Conservation (phyloP, 1,139 yeast species). For the Scheffersomyces lignicola region DNA sequence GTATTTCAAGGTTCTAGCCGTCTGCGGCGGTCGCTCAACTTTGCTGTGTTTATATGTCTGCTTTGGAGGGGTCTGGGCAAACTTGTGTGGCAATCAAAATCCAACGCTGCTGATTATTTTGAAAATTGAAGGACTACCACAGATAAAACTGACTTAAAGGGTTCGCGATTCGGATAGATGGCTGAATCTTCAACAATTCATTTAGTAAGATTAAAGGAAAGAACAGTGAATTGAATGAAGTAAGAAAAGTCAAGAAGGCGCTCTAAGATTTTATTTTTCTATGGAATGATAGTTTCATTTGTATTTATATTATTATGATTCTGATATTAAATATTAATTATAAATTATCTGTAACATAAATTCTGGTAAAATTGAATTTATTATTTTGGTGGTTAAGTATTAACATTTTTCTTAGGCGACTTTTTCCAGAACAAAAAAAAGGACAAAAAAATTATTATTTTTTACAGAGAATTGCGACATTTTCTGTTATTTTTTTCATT, state of each 20-base stretch:
- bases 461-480: neutral
- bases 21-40: too few species aligned
- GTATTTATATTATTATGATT: neutral
- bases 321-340: neutral
- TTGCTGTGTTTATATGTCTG: too few species aligned
- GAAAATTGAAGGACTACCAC: too few species aligned
- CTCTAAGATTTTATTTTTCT: neutral
- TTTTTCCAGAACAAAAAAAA: conserved; percentile 1
- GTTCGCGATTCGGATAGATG: neutral
- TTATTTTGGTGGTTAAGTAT: too few species aligned
- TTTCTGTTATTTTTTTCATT: neutral
- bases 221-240: too few species aligned
- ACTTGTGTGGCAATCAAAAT: too few species aligned
- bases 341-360: neutral
- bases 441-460: conserved; percentile 1
- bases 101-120: too few species aligned
- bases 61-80: too few species aligned
- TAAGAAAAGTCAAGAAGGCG: neutral
- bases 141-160: too few species aligned
- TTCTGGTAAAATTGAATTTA: neutral
- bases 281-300: conserved; percentile 1
- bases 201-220: too few species aligned
- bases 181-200: neutral
- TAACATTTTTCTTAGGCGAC: conserved; percentile 3
- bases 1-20: too few species aligned